A percentile compares a stretch with the other conserved stretches of the same genome.
phyloP scores from a whole-genome alignment of 495 filamentous ascomycete species.

The Ascodesmis nigricans region DNA sequence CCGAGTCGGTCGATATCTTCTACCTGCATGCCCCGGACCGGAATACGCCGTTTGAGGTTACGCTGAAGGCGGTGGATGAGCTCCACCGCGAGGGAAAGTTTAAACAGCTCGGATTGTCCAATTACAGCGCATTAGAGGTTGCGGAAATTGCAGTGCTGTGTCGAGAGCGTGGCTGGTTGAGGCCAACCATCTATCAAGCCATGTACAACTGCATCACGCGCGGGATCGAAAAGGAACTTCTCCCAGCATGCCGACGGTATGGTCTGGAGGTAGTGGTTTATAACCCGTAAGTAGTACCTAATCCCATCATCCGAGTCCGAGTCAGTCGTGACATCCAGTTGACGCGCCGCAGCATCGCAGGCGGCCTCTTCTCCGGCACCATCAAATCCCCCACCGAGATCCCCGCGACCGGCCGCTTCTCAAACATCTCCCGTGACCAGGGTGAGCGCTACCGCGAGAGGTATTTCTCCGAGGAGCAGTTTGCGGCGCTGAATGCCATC shows the following conservation, averaged over 20 bases:
- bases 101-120: constrained; percentile 55
- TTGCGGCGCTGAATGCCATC: constrained; percentile 50
- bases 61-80: constrained; percentile 52
- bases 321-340: too few relatives aligned
- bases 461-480: constrained; percentile 62
- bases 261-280: constrained; percentile 79
- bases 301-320: too few relatives aligned
- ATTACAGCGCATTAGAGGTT: constrained; percentile 77
- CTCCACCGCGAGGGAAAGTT: constrained; percentile 80
- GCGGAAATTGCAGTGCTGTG: constrained; percentile 74
- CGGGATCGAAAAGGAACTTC: constrained; percentile 56
- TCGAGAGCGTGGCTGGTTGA: constrained; percentile 52
- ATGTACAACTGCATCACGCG: constrained; percentile 59
- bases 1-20: constrained; percentile 64
- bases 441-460: constrained; percentile 52
- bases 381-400: constrained; percentile 24
- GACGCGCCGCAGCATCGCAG: constrained; percentile 30
- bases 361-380: constrained; percentile 66
- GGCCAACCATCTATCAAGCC: constrained; percentile 44
- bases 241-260: constrained; percentile 61
- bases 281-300: constrained; percentile 35
- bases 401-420: constrained; percentile 49
- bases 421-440: constrained; percentile 25
- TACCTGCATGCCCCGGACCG: constrained; percentile 78
- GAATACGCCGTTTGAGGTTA: constrained; percentile 54